These are phyloP conservation scores for Hygrocybe punicea DNA, from an alignment of 768 basidiomycete genomes.

Conservation along the genomic window DNA sequence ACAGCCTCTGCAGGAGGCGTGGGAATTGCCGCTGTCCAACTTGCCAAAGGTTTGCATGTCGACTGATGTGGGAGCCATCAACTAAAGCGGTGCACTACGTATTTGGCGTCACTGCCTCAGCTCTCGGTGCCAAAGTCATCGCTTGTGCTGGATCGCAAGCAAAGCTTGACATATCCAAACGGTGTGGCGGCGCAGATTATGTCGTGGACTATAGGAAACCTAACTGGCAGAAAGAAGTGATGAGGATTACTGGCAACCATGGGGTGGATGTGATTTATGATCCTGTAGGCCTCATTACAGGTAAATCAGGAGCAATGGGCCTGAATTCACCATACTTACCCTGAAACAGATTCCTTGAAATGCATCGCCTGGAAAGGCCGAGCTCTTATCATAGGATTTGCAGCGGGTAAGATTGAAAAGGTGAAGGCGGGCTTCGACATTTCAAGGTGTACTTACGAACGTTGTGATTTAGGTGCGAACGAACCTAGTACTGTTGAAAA, in stretches of 20 bases:
- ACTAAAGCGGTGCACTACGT: too few relatives aligned
- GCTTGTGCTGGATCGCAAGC: slow-evolving; percentile 79
- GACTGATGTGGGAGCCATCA: background rate
- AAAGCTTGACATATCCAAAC: slow-evolving; percentile 77
- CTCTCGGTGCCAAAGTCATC: slow-evolving; percentile 89
- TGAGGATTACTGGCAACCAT: slow-evolving; percentile 75
- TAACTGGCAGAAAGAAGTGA: slow-evolving; percentile 88
- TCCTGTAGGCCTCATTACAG: slow-evolving; percentile 76
- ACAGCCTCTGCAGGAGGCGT: slow-evolving; percentile 97
- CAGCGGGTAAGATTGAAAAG: slow-evolving; percentile 80
- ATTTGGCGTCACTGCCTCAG: slow-evolving; percentile 35
- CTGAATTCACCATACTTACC: background rate
- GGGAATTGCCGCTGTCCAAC: slow-evolving; percentile 85
- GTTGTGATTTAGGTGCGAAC: slow-evolving; percentile 66
- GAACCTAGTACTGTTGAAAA: slow-evolving; percentile 80
- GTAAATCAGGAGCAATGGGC: slow-evolving; percentile 29
- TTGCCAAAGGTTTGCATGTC: slow-evolving; percentile 75
- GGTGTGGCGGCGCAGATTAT: slow-evolving; percentile 78
- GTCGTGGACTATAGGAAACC: slow-evolving; percentile 72
- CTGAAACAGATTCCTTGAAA: slow-evolving; percentile 67
- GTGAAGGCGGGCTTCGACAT: slow-evolving; percentile 32
- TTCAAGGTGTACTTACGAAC: slow-evolving; percentile 7
- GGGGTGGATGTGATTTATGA: slow-evolving; percentile 89
- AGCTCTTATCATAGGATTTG: slow-evolving; percentile 91
- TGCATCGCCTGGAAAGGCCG: slow-evolving; percentile 95